Evolutionary conservation across 805 yeast species (phyloP), one percentile per base, ranked within the genome.

Genomic region (Candida nanaspora): DNA sequence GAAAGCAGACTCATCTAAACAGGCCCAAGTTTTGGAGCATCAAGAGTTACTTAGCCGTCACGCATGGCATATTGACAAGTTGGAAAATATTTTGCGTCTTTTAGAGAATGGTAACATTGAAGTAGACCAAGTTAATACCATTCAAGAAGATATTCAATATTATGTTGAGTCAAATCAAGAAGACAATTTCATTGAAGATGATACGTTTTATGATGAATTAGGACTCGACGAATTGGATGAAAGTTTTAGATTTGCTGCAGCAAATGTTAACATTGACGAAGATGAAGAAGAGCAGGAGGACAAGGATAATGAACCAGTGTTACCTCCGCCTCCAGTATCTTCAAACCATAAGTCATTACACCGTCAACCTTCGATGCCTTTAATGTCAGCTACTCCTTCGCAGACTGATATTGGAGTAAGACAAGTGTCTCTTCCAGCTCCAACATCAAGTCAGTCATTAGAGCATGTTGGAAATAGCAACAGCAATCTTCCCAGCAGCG

Each of bases 151-250:
- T 59, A 84, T 91, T 58, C 85, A 77, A 50, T 91, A 93, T 65
- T 89, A 86, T 60, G 93, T 93, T 25, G 98, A 93, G 51, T 84
- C 87, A 47, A 91, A 91, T 56, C 93, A 84, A 61, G 96, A 88
- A 41, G 89, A 80, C 4, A 96, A 89, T 53, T 91, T 88, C 59
- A 82, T 89, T 27, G 97, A 88, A 55, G 95, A 91, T 61, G 96
- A 89, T 51, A 88, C 86, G 13, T 76, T 91, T 45, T 93, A 91
- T 62, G 97, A 93, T 50, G 86, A 80, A 44, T 72, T 93, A 51
- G 88, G 82, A 34, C 73, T 88, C 34, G 80, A 72, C 44, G 82
- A 78, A 26, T 49, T 56, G 28, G 66, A 62, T 34, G 66, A 59
- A 33, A 48, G 46, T 35, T 56, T 50, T 43, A 50, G 48, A 22